Conservation (phyloP, 805 yeast species). For the Candida arabinofermentans region DNA sequence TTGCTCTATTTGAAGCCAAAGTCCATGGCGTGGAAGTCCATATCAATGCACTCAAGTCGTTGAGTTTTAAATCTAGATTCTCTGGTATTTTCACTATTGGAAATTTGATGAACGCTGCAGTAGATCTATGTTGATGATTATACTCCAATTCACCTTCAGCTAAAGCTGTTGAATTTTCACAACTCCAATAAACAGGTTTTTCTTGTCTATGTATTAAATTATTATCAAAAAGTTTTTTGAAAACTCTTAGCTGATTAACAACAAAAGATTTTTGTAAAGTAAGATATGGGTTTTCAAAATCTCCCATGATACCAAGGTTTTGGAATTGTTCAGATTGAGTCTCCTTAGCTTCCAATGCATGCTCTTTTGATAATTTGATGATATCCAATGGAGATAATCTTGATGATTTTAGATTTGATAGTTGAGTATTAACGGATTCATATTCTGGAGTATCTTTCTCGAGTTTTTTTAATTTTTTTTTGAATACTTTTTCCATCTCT, state of each 20-base stretch:
- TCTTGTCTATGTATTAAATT: constrained; percentile 77
- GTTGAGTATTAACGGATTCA: constrained; percentile 6
- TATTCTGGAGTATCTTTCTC: constrained; percentile 9
- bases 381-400: constrained; percentile 46
- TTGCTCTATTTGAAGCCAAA: constrained; percentile 78
- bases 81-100: constrained; percentile 37
- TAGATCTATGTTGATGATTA: constrained; percentile 63
- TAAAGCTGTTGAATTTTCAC: constrained; percentile 87
- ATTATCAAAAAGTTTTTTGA: constrained; percentile 57
- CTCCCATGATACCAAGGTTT: constrained; percentile 76
- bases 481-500: constrained; percentile 26
- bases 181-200: constrained; percentile 97
- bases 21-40: constrained; percentile 99
- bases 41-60: constrained; percentile 42
- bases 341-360: constrained; percentile 65
- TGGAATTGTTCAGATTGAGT: constrained; percentile 62
- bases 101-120: constrained; percentile 65
- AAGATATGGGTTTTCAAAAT: constrained; percentile 68
- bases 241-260: constrained; percentile 66
- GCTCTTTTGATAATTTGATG: constrained; percentile 59
- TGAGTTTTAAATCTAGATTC: constrained; percentile 15
- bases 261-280: constrained; percentile 76
- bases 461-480: constrained; percentile 22
- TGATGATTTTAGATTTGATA: constrained; percentile 12
- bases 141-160: constrained; percentile 97